Percentiles rank a stretch among this genome's conserved stretches.
These are phyloP conservation scores for Paecilomyces formosus DNA, from an alignment of 2,329 filamentous ascomycete genomes.

Conservation along the genomic window DNA sequence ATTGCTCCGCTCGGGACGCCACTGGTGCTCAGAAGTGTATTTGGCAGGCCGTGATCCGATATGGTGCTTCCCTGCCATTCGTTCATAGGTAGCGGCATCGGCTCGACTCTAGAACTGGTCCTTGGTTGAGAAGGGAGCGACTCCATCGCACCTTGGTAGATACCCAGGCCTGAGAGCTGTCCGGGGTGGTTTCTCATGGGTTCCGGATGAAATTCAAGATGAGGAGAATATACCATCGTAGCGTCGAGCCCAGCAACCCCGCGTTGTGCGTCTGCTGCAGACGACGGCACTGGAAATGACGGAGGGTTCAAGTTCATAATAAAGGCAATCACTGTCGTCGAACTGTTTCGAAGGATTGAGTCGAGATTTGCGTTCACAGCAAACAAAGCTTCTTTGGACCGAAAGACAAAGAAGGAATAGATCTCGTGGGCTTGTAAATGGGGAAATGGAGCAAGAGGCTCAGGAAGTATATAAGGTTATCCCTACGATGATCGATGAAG, in stretches of 20 bases:
- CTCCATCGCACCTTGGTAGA: slow-evolving; percentile 20
- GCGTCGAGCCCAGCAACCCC: slow-evolving; percentile 8
- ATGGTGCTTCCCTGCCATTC: slow-evolving; percentile 16
- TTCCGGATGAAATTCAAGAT: slow-evolving; percentile 6
- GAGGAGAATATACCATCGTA: slow-evolving; percentile 16
- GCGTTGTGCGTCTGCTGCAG: slow-evolving; percentile 7
- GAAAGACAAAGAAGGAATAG: neutral
- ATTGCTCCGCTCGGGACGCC: slow-evolving; percentile 11
- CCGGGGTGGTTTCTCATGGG: slow-evolving; percentile 9
- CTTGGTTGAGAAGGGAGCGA: slow-evolving; percentile 12
- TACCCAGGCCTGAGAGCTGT: slow-evolving; percentile 21
- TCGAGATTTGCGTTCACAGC: neutral
- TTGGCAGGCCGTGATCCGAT: slow-evolving; percentile 12
- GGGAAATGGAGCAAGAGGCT: neutral
- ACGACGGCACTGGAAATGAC: slow-evolving; percentile 13
- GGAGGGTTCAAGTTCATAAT: neutral
- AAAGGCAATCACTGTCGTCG: neutral
- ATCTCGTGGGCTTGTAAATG: neutral
- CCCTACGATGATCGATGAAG: neutral
- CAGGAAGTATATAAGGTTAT: slow-evolving; percentile 18
- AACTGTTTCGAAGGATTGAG: neutral
- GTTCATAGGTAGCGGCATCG: slow-evolving; percentile 13
- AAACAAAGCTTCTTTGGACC: neutral
- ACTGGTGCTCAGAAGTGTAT: slow-evolving; percentile 13
- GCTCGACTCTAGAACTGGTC: slow-evolving; percentile 10